These are phyloP conservation scores for Oxytropis ochrocephala DNA, from an alignment of 306 rosid species.

Conservation along the genomic window DNA sequence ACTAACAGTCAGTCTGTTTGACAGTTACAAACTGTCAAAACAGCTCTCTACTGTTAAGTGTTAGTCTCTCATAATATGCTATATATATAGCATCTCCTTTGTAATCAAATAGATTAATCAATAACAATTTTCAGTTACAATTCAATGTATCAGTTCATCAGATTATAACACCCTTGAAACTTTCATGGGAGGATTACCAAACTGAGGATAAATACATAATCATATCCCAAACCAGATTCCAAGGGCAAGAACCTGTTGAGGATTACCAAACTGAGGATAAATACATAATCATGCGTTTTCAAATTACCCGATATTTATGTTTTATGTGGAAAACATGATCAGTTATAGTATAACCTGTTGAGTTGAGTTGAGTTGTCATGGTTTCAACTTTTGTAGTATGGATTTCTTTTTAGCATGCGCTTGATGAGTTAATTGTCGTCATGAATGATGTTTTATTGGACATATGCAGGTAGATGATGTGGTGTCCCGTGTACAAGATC, in stretches of 20 bases:
- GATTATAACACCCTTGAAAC: neutral
- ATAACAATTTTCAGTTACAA: too few species aligned
- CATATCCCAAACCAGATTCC: neutral
- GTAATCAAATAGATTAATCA: too few species aligned
- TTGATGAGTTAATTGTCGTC: constrained; percentile 1
- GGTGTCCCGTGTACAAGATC: constrained; percentile 77
- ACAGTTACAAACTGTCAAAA: too few species aligned
- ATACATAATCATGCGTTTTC: neutral
- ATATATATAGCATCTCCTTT: too few species aligned
- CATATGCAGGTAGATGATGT: constrained; percentile 78
- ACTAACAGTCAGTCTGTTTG: too few species aligned
- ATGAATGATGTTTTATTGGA: constrained; percentile 1
- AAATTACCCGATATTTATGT: neutral
- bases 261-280: neutral
- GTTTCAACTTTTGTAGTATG: constrained; percentile 7
- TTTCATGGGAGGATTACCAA: neutral
- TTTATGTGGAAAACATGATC: constrained; percentile 15
- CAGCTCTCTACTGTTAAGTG: too few species aligned
- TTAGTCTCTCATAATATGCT: too few species aligned
- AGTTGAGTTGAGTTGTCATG: neutral
- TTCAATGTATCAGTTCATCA: too few species aligned
- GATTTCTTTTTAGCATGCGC: neutral
- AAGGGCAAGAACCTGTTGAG: neutral
- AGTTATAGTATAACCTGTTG: neutral
- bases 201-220: neutral